Conservation (phyloP, 73 alveolate species). For the Symbiodinium natans region DNA sequence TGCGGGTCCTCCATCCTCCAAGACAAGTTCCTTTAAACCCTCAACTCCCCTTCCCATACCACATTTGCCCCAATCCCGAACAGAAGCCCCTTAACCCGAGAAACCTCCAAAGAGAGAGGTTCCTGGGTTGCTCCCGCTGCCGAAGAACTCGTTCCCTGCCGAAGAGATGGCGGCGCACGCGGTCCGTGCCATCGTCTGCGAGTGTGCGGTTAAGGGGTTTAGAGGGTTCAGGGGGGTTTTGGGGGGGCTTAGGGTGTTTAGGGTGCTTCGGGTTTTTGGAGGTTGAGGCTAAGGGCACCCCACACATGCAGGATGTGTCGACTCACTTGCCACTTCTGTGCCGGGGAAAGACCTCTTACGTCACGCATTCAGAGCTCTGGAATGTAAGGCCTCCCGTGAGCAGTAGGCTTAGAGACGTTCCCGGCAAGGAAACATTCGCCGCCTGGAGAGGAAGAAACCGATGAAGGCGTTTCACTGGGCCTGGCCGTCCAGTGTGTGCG, state of each 20-base stretch:
- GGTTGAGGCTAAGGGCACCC: too few relatives aligned
- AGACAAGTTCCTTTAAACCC: too few relatives aligned
- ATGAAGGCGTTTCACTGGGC: slow-evolving; percentile 60
- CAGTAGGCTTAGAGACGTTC: not conserved
- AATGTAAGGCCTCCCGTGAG: not conserved
- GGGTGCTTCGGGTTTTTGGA: too few relatives aligned
- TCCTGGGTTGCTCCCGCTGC: slow-evolving; percentile 62
- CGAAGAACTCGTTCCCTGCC: slow-evolving; percentile 77
- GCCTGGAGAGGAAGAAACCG: not conserved
- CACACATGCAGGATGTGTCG: too few relatives aligned
- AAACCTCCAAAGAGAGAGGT: not conserved
- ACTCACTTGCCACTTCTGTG: too few relatives aligned
- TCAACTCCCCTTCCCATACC: too few relatives aligned
- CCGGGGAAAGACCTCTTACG: too few relatives aligned
- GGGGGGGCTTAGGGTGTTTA: too few relatives aligned
- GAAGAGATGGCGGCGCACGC: slow-evolving; percentile 86
- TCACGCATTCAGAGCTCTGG: not conserved
- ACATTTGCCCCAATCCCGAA: too few relatives aligned
- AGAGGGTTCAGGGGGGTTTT: too few relatives aligned
- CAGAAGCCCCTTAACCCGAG: not conserved
- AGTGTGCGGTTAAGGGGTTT: not conserved
- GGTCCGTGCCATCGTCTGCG: not conserved
- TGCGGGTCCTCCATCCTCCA: too few relatives aligned
- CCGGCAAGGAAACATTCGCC: slow-evolving; percentile 59
- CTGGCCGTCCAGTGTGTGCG: slow-evolving; percentile 29